Evolutionary conservation across 148 eudicot genomes (phyloP), one percentile per base, ranked within the genome.

Genomic region (Vaccinium vitisidaea): DNA sequence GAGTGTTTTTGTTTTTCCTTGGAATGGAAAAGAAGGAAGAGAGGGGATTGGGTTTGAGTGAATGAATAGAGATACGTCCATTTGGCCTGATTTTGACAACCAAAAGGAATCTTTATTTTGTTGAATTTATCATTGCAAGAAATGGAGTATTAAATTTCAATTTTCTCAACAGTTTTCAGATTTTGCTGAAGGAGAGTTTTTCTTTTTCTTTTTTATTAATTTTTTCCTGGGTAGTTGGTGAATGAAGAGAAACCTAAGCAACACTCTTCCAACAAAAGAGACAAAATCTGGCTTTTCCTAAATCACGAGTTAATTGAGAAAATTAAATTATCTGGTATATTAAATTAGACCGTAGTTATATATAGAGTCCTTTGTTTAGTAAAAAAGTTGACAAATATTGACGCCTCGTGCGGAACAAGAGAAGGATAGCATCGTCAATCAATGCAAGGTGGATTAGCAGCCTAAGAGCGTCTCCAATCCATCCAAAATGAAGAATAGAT

Each of bases 51-150:
- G 84, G 78, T 30, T 25, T 69, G 74, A 52, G 84, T 52, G 84
- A 74, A 36, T 55, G 79, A 83, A 21, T 73, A 55, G 32, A 74
- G 63, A 52, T 53, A 1, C 13, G 78, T 52, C 67, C 32, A 3
- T 32, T 52, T 32, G 69, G 36, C n/a, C 69, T 55, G 84, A 83
- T 83, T 83, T 83, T 83, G 84, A 83, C 84, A 54, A 36, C 53
- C 70, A 43, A 74, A 74, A 21, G 79, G 79, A 71, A 83, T 53
- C 65, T 71, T 55, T 32, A 5, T 80, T 59, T 8, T 46, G 49
- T 23, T 59, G 18, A 59, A 16, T 7, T 36, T 16, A 16, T 2
- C 21, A 36, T 49, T 73, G 49, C 77, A 73, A 18, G 49, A 69
- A 69, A 69, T 69, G 25, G 9, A n/a, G 18, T 55, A 18, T 27